Evolutionary conservation across 2,329 filamentous ascomycete genomes (phyloP).

Genomic region (Fusarium sp.): DNA sequence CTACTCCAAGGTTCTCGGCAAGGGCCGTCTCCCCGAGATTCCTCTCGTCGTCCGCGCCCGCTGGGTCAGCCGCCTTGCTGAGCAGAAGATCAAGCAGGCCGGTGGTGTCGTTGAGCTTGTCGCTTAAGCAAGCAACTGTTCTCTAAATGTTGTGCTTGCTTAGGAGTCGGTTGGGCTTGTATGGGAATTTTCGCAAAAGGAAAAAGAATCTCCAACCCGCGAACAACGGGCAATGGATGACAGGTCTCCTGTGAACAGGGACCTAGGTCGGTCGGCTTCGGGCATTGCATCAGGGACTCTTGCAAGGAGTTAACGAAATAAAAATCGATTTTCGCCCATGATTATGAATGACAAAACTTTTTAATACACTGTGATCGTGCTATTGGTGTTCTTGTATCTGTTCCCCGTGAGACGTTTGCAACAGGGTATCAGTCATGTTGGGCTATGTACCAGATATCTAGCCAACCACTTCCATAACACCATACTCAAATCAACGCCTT

Average conservation of each 20-base stretch:
- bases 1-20: slow-evolving; percentile 98
- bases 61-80: slow-evolving; percentile 95
- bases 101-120: slow-evolving; percentile 96
- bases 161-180: slow-evolving; percentile 47
- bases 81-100: slow-evolving; percentile 99
- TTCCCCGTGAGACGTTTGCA: background rate
- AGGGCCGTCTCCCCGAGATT: slow-evolving; percentile 93
- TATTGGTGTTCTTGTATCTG: background rate
- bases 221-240: slow-evolving; percentile 28
- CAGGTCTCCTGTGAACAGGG: slow-evolving; percentile 40
- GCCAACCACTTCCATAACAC: slow-evolving; percentile 20
- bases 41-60: slow-evolving; percentile 94
- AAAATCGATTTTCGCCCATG: slow-evolving; percentile 53
- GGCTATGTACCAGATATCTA: slow-evolving; percentile 34
- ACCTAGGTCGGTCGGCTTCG: slow-evolving; percentile 53
- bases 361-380: background rate
- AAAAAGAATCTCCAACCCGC: slow-evolving; percentile 43
- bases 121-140: slow-evolving; percentile 65
- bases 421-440: slow-evolving; percentile 26
- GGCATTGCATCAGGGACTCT: slow-evolving; percentile 57
- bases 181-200: slow-evolving; percentile 43
- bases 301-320: slow-evolving; percentile 54
- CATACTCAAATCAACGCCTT: slow-evolving; percentile 28
- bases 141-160: slow-evolving; percentile 34
- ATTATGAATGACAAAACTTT: slow-evolving; percentile 24